phyloP scores from a whole-genome alignment of 176 grass and related monocot genomes.

The Paspalum notatum region DNA sequence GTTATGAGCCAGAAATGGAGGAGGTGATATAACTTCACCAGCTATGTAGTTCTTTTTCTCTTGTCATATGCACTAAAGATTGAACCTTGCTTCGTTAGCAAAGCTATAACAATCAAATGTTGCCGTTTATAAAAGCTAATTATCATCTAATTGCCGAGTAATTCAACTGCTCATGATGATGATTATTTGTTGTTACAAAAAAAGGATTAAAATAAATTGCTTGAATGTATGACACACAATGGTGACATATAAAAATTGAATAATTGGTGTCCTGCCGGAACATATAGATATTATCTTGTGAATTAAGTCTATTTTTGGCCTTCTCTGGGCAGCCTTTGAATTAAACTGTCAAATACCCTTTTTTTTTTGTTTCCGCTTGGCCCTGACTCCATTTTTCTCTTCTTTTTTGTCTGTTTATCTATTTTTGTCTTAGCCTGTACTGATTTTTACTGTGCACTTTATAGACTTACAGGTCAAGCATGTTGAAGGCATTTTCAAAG shows the following conservation, averaged over 20 bases:
- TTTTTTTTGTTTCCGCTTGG: background rate
- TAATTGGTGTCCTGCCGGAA: background rate
- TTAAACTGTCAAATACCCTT: background rate
- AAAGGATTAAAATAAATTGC: background rate
- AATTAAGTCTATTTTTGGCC: background rate
- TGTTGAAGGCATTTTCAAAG: constrained; percentile 98
- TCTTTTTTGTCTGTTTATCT: constrained; percentile 20
- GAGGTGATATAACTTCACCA: constrained; percentile 64
- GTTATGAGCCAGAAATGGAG: constrained; percentile 99
- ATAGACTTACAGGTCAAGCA: constrained; percentile 89
- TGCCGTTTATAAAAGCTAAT: constrained; percentile 12
- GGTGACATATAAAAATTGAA: background rate
- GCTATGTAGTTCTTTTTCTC: constrained; percentile 22
- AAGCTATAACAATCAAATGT: background rate
- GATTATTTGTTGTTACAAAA: constrained; percentile 5
- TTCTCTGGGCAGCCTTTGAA: background rate
- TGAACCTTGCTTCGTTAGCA: background rate
- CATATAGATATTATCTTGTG: background rate
- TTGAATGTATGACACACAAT: background rate
- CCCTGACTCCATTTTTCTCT: constrained; percentile 6
- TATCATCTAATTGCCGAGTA: background rate
- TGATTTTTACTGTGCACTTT: constrained; percentile 46
- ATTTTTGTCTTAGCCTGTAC: background rate
- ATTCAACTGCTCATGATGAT: background rate
- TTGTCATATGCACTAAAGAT: constrained; percentile 11